Base-by-base conservation (phyloP, 2,329 filamentous ascomycete genomes). In the Teratosphaeria destructans region DNA sequence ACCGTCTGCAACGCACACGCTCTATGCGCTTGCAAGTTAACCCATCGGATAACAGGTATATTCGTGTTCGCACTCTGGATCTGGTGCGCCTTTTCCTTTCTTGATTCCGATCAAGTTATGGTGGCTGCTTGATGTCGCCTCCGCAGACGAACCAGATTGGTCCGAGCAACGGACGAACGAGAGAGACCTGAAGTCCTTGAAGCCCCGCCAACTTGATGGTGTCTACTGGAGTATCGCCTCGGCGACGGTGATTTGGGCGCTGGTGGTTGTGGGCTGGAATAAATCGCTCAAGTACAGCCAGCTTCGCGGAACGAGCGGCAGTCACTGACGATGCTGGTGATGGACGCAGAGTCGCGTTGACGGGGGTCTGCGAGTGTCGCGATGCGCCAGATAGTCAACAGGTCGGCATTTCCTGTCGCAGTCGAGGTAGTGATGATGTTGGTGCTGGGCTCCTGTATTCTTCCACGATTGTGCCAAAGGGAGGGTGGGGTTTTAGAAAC, bases 71-170 rank as follows among this genome's bases (percentile, higher is more conserved):
- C n/a, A 56, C 37, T 26, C 16, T 8, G 16, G 12, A 43, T 39
- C 12, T 8, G 3, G 23, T 39, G 55, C 55, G 55, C 32, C 1
- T 23, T 19, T 43, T 27, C 37, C 34, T 3, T 35, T 23, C 12
- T 32, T 37, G 8, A 23, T 4, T 54, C 67, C 75, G 75, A 75
- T 69, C 81, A 76, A 93, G 79, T 96, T 97, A 97, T 82, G 93
- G 93, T 75, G 94, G 93, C 80, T 95, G 93, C 82, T 91, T 94
- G 64, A 72, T 67, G 82, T 94, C 90, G 81, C 91, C 89, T 88
- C 93, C 92, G 82, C 86, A 86, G 77, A 93, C 93, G 85, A 95
- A 91, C 91, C 91, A 90, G 82, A 86, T 86, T 78, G 91, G 93
- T 82, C 90, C 90, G 76, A 93, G 87, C 80, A 95, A 89, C 84